Evolutionary conservation across 2,329 filamentous ascomycete species (phyloP).

Genomic region (Penicillium freii): DNA sequence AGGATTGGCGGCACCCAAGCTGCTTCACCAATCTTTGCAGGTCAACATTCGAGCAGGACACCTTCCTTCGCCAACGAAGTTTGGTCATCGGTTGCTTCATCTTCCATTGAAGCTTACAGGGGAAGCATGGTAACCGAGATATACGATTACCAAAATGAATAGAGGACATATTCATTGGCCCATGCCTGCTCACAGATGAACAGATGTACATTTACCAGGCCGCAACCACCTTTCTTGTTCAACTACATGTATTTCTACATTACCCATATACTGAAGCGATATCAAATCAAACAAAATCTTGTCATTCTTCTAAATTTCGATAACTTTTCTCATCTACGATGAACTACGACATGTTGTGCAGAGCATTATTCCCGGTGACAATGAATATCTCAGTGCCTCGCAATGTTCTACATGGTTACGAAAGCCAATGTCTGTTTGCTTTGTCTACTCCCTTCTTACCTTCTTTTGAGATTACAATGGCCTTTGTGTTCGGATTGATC

Average conservation of each 20-base stretch:
- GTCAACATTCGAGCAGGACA: slow-evolving; percentile 53
- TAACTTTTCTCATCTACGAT: background rate
- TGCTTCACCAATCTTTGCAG: slow-evolving; percentile 54
- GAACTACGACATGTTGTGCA: too few species aligned
- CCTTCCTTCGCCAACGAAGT: slow-evolving; percentile 37
- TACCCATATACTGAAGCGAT: background rate
- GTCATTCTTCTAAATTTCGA: background rate
- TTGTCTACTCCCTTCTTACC: background rate
- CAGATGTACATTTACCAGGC: background rate
- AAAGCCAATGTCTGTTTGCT: background rate
- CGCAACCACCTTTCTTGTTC: background rate
- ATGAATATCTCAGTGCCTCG: too few species aligned
- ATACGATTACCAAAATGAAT: background rate
- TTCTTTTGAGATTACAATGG: background rate
- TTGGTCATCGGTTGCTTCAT: slow-evolving; percentile 30
- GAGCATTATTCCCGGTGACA: background rate
- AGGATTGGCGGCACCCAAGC: slow-evolving; percentile 44
- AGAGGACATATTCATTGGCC: background rate
- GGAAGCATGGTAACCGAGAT: slow-evolving; percentile 21
- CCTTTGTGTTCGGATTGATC: background rate
- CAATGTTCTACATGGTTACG: background rate
- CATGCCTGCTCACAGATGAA: background rate
- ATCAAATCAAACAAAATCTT: background rate
- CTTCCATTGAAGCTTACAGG: slow-evolving; percentile 30
- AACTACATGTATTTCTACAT: background rate